Percentiles rank a stretch among this genome's conserved stretches.
Conservation (phyloP, 352 stramenopile genomes). For the Pythium periplocum region DNA sequence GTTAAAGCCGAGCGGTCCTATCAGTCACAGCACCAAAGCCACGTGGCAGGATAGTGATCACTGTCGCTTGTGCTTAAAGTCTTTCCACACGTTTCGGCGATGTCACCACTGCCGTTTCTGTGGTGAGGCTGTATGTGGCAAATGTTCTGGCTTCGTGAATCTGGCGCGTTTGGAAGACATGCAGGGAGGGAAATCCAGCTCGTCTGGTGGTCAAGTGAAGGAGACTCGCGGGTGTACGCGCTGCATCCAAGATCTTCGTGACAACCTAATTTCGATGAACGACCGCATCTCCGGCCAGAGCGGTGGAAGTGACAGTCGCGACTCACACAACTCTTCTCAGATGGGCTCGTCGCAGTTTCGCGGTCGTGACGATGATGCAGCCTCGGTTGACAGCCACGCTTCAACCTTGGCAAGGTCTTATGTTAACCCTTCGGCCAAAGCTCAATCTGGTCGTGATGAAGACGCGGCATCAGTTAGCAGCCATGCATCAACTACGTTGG, state of each 20-base stretch:
- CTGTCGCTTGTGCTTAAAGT: slow-evolving; percentile 57
- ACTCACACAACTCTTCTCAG: too few species aligned
- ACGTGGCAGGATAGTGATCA: slow-evolving; percentile 61
- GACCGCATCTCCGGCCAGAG: too few species aligned
- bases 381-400: too few species aligned
- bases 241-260: slow-evolving; percentile 10
- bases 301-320: too few species aligned
- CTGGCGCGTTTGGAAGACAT: slow-evolving; percentile 27
- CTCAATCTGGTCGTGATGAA: too few species aligned
- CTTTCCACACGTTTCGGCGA: slow-evolving; percentile 55
- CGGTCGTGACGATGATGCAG: too few species aligned
- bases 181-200: slow-evolving; percentile 4
- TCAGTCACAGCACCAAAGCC: slow-evolving; percentile 27
- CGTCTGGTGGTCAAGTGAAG: not conserved
- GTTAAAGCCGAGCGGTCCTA: slow-evolving; percentile 15
- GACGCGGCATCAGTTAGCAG: too few species aligned
- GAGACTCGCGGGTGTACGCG: slow-evolving; percentile 17
- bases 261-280: not conserved
- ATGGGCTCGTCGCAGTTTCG: too few species aligned
- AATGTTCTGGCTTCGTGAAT: slow-evolving; percentile 58
- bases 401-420: too few species aligned
- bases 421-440: too few species aligned
- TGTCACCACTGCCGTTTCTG: slow-evolving; percentile 72
- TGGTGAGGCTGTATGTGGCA: slow-evolving; percentile 52
- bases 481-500: too few species aligned